These are phyloP conservation scores for Dictyostelium firmibasis DNA, from an alignment of 78 protist species.

Conservation along the genomic window DNA sequence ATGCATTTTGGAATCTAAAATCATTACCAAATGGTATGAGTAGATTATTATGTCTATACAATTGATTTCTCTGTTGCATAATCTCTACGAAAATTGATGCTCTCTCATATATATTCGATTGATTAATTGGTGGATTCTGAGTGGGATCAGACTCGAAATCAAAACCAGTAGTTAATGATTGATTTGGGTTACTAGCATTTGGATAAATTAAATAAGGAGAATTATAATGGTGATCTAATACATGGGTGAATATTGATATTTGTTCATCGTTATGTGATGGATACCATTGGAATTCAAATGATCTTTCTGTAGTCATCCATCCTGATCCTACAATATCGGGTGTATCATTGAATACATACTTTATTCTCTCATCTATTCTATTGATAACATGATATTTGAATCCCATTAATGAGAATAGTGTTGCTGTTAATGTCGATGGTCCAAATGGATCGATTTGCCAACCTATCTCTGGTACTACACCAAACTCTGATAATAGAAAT, in stretches of 20 bases:
- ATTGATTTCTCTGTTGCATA: slow-evolving; percentile 5
- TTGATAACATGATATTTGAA: slow-evolving; percentile 63
- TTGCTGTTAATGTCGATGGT: slow-evolving; percentile 61
- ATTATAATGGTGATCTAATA: slow-evolving; percentile 59
- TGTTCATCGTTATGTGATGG: slow-evolving; percentile 19
- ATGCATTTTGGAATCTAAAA: slow-evolving; percentile 54
- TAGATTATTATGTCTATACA: slow-evolving; percentile 60
- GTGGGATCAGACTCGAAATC: slow-evolving; percentile 39
- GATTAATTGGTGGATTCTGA: slow-evolving; percentile 57
- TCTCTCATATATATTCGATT: slow-evolving; percentile 33
- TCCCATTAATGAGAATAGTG: slow-evolving; percentile 49
- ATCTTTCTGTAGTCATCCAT: not conserved
- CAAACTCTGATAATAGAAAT: slow-evolving; percentile 63
- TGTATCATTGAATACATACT: slow-evolving; percentile 14
- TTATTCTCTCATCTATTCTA: slow-evolving; percentile 51
- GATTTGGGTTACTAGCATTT: slow-evolving; percentile 40
- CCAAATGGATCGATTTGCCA: slow-evolving; percentile 86
- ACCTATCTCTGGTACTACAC: slow-evolving; percentile 46
- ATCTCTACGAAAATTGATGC: slow-evolving; percentile 49
- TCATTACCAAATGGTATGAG: slow-evolving; percentile 76
- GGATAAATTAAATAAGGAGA: slow-evolving; percentile 48
- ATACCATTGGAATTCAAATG: slow-evolving; percentile 60
- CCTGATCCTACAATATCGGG: slow-evolving; percentile 30
- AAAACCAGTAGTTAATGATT: slow-evolving; percentile 38
- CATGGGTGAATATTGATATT: slow-evolving; percentile 33